phyloP scores from a whole-genome alignment of 352 stramenopile genomes.

The Pythium apleroticum region DNA sequence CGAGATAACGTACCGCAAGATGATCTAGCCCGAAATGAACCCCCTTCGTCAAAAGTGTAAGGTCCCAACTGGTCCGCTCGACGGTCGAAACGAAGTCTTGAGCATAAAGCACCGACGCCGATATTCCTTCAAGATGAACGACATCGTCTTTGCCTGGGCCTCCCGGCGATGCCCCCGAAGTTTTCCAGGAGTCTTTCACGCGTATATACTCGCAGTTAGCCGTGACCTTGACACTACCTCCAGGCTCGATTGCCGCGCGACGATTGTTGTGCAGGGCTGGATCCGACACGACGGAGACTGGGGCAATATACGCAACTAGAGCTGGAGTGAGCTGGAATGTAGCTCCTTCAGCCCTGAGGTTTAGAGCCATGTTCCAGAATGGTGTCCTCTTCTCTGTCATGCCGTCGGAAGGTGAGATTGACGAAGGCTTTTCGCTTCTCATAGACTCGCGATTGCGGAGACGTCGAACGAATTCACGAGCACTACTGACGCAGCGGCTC shows the following conservation, averaged over 20 bases:
- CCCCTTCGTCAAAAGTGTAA: neutral
- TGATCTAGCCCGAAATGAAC: conserved; percentile 9
- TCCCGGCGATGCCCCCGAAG: neutral
- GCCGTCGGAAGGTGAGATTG: neutral
- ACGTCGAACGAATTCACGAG: neutral
- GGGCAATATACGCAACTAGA: conserved; percentile 10
- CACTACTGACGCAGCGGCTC: neutral
- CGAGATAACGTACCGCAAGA: conserved; percentile 11
- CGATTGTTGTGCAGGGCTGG: conserved; percentile 10
- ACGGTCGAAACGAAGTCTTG: conserved; percentile 14
- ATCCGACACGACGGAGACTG: conserved; percentile 9
- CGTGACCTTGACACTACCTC: conserved; percentile 15
- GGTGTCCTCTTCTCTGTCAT: conserved; percentile 4
- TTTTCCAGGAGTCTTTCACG: conserved; percentile 16
- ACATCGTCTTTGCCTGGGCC: neutral
- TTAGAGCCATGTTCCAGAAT: conserved; percentile 19
- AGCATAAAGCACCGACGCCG: conserved; percentile 13
- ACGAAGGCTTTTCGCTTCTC: neutral
- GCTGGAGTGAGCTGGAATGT: conserved; percentile 13
- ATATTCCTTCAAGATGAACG: neutral
- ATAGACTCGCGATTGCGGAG: neutral
- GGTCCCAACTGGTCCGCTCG: conserved; percentile 11
- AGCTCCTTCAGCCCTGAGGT: conserved; percentile 7
- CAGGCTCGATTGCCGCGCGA: conserved; percentile 10
- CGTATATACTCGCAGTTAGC: neutral